Evolutionary conservation across 441 rosid species (phyloP).

Genomic region (Mallotus repandus): DNA sequence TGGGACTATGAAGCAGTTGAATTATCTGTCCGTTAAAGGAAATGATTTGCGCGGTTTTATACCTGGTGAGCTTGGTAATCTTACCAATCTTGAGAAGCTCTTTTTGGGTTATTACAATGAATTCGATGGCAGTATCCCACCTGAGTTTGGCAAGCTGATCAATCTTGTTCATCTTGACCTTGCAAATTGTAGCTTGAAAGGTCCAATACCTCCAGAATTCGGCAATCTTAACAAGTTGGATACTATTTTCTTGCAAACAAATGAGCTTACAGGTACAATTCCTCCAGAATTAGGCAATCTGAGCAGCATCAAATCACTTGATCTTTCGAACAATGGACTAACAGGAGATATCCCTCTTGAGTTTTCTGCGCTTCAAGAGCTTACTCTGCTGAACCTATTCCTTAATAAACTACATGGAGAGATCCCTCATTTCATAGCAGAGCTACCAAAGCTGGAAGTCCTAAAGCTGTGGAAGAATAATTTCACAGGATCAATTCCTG

Average conservation of each 20-base stretch:
- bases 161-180: conserved; percentile 72
- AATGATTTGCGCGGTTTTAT: conserved; percentile 62
- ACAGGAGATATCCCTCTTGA: conserved; percentile 69
- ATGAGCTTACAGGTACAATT: conserved; percentile 53
- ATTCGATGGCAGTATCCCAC: conserved; percentile 67
- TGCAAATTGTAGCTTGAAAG: conserved; percentile 63
- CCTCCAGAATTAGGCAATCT: conserved; percentile 69
- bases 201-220: conserved; percentile 60
- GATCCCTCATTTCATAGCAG: conserved; percentile 62
- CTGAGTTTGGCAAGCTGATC: conserved; percentile 53
- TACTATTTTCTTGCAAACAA: conserved; percentile 70
- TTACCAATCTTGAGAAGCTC: conserved; percentile 56
- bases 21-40: conserved; percentile 60
- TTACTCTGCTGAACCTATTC: conserved; percentile 61
- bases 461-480: conserved; percentile 79
- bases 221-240: conserved; percentile 64
- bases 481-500: conserved; percentile 73
- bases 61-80: conserved; percentile 64
- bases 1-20: conserved; percentile 50
- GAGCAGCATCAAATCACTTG: conserved; percentile 56
- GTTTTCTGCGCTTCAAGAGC: conserved; percentile 50
- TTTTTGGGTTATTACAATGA: conserved; percentile 74
- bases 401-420: conserved; percentile 70
- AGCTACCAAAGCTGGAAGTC: conserved; percentile 52
- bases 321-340: conserved; percentile 74